Conservation (phyloP, 176 grass and related monocot species). For the Zoysia japonica region DNA sequence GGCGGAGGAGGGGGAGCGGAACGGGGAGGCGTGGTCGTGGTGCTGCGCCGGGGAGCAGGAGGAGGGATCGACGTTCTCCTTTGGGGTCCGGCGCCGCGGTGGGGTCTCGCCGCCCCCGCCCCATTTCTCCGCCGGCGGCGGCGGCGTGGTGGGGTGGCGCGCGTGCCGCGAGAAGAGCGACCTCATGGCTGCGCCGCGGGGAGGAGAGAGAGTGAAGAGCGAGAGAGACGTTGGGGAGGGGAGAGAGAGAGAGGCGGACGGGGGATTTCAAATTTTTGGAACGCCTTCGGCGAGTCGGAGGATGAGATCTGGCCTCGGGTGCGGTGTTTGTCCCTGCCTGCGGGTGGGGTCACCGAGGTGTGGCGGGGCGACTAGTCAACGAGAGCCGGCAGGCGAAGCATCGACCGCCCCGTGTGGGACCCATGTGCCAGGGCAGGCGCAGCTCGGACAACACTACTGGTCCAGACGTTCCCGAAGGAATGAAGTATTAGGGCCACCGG, state of each 20-base stretch:
- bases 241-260: constrained; percentile 3
- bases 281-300: not conserved
- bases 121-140: constrained; percentile 31
- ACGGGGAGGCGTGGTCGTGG: constrained; percentile 42
- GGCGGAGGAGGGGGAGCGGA: constrained; percentile 49
- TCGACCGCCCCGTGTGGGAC: not conserved
- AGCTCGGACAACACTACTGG: too few species aligned
- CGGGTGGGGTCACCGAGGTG: not conserved
- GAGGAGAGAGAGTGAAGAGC: not conserved
- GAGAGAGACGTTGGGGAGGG: constrained; percentile 17
- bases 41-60: constrained; percentile 45
- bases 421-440: not conserved
- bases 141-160: constrained; percentile 54
- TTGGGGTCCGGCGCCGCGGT: constrained; percentile 46
- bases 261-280: constrained; percentile 60
- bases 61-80: constrained; percentile 48
- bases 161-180: constrained; percentile 55
- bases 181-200: constrained; percentile 49
- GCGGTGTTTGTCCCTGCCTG: not conserved
- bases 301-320: constrained; percentile 49
- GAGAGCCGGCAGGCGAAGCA: constrained; percentile 16
- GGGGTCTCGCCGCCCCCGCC: constrained; percentile 39
- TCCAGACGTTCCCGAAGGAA: too few species aligned
- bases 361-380: not conserved
- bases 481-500: too few species aligned